Evolutionary conservation across 768 basidiomycete genomes (phyloP).

Genomic region (Lentinula edodes): DNA sequence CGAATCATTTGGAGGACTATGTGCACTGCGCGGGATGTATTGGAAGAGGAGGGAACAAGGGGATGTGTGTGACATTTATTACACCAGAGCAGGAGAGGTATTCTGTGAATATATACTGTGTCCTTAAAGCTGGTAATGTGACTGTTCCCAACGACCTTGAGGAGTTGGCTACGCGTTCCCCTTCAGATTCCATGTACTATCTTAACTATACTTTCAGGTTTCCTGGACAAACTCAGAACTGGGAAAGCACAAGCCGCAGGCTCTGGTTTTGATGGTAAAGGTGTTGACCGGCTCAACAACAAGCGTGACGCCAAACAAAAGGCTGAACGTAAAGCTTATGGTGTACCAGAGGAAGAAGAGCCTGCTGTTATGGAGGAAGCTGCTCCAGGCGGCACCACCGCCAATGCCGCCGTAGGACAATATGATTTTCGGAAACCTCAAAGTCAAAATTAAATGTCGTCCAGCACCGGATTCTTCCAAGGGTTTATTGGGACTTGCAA

Average conservation of each 20-base stretch:
- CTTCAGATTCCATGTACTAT: constrained; percentile 12
- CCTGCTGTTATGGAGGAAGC: constrained; percentile 42
- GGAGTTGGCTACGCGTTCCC: constrained; percentile 65
- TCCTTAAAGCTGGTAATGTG: constrained; percentile 89
- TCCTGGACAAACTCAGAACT: constrained; percentile 91
- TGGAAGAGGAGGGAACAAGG: constrained; percentile 95
- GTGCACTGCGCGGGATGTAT: constrained; percentile 99
- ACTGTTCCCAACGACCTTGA: constrained; percentile 81
- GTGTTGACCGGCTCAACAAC: constrained; percentile 90
- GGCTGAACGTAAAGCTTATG: constrained; percentile 94
- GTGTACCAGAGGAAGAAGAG: constrained; percentile 85
- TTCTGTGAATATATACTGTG: constrained; percentile 93
- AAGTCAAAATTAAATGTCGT: constrained; percentile 94
- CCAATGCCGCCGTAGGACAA: constrained; percentile 55
- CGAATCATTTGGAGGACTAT: constrained; percentile 99
- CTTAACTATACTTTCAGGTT: constrained; percentile 44
- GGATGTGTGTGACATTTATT: constrained; percentile 97
- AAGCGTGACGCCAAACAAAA: constrained; percentile 93
- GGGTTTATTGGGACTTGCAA: constrained; percentile 63
- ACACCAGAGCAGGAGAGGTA: constrained; percentile 97
- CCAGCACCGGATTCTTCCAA: constrained; percentile 96
- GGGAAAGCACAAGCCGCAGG: constrained; percentile 90
- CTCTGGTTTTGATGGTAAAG: constrained; percentile 97
- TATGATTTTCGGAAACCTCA: constrained; percentile 93
- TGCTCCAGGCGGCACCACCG: constrained; percentile 25